Percentiles rank a stretch among this genome's conserved stretches.
These are phyloP conservation scores for Sarocladiaceae sp. DNA, from an alignment of 2,329 filamentous ascomycete genomes.

Conservation along the genomic window DNA sequence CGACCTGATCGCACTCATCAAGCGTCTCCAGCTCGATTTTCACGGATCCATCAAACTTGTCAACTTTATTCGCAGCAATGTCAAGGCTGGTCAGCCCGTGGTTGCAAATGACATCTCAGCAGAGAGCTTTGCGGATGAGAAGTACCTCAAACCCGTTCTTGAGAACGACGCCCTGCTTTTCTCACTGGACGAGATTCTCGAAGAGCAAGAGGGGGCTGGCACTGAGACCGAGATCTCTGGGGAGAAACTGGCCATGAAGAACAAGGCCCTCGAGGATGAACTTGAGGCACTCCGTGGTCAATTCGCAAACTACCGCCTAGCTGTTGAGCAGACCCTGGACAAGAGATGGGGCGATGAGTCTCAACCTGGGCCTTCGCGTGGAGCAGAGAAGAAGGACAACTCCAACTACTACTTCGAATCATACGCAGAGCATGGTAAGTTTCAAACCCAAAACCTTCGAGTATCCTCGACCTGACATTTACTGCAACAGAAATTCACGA, in stretches of 20 bases:
- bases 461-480: background rate
- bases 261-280: slow-evolving; percentile 54
- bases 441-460: background rate
- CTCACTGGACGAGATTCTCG: slow-evolving; percentile 71
- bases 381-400: slow-evolving; percentile 25
- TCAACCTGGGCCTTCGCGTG: slow-evolving; percentile 24
- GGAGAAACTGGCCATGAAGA: slow-evolving; percentile 17
- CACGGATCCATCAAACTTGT: slow-evolving; percentile 70
- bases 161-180: slow-evolving; percentile 89
- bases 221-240: background rate
- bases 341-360: slow-evolving; percentile 60
- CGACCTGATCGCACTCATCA: slow-evolving; percentile 59
- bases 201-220: slow-evolving; percentile 32
- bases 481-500: slow-evolving; percentile 74
- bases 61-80: slow-evolving; percentile 58
- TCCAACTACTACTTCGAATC: slow-evolving; percentile 55
- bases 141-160: slow-evolving; percentile 76
- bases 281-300: slow-evolving; percentile 55
- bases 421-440: slow-evolving; percentile 55
- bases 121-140: slow-evolving; percentile 68
- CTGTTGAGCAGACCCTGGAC: slow-evolving; percentile 63
- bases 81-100: slow-evolving; percentile 38
- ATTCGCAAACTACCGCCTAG: slow-evolving; percentile 61
- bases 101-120: slow-evolving; percentile 54
- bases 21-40: slow-evolving; percentile 62